phyloP scores from a whole-genome alignment of 345 rosid species.

The Anastatica hierochuntica region DNA sequence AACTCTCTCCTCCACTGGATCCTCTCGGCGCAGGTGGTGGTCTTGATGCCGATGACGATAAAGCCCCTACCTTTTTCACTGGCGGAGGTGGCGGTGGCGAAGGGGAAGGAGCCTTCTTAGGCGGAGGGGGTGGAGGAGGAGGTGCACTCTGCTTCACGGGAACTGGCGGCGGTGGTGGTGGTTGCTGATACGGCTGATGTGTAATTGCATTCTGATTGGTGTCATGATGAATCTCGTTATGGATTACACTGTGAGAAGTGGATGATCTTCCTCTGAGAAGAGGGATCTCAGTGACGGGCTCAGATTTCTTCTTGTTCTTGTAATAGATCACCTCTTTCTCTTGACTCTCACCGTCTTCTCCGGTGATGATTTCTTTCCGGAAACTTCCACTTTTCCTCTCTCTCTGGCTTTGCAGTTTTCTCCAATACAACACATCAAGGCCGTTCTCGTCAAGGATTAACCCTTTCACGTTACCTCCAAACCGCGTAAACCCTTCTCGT shows the following conservation, averaged over 20 bases:
- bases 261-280: conserved; percentile 61
- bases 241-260: conserved; percentile 31
- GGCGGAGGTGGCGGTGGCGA: conserved; percentile 35
- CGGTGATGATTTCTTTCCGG: conserved; percentile 1
- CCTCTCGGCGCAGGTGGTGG: conserved; percentile 34
- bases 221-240: neutral
- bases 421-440: conserved; percentile 42
- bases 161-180: conserved; percentile 18
- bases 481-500: conserved; percentile 24
- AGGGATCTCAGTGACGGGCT: conserved; percentile 42
- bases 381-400: neutral
- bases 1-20: conserved; percentile 19
- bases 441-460: conserved; percentile 41
- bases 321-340: conserved; percentile 14
- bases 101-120: conserved; percentile 21
- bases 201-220: neutral
- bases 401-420: conserved; percentile 28
- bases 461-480: conserved; percentile 35
- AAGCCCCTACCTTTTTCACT: conserved; percentile 23
- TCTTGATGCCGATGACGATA: conserved; percentile 18
- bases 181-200: neutral
- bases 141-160: conserved; percentile 22
- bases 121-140: conserved; percentile 17
- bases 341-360: conserved; percentile 2
- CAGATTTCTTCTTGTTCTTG: conserved; percentile 19